Evolutionary conservation across 257 asterid genomes (phyloP).

Genomic region (Ophiorrhiza pumila): DNA sequence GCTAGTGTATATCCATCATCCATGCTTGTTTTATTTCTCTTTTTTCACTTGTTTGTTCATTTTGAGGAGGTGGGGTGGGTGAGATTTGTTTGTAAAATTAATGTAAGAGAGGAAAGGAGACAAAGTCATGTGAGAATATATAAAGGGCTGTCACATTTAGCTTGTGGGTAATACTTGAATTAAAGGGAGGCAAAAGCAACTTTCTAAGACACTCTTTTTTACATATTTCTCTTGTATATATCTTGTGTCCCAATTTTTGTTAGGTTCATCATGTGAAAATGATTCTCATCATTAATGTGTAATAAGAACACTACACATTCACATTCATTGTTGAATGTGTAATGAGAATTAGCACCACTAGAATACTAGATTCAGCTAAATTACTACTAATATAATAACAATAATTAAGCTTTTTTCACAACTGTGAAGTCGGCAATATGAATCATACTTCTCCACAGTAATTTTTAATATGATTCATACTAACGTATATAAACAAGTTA

Average conservation of each 20-base stretch:
- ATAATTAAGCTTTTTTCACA: too few species aligned
- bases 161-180: constrained; percentile 20
- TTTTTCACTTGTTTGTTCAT: neutral
- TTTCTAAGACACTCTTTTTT: constrained; percentile 13
- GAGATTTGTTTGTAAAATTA: constrained; percentile 17
- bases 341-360: too few species aligned
- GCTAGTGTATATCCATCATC: too few species aligned
- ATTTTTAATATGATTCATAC: too few species aligned
- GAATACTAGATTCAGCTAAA: neutral
- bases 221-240: neutral
- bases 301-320: too few species aligned
- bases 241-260: constrained; percentile 19
- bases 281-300: too few species aligned
- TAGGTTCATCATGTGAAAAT: constrained; percentile 25
- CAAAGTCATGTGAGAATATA: constrained; percentile 36
- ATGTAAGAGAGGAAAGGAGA: constrained; percentile 23
- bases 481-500: too few species aligned
- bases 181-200: constrained; percentile 28
- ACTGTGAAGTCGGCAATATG: too few species aligned
- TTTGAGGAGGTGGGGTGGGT: constrained; percentile 6
- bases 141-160: constrained; percentile 21
- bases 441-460: too few species aligned
- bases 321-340: too few species aligned
- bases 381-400: too few species aligned
- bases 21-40: neutral